phyloP scores from a whole-genome alignment of 1,284 basidiomycete genomes.

The Melampsora abietis-canadensis region DNA sequence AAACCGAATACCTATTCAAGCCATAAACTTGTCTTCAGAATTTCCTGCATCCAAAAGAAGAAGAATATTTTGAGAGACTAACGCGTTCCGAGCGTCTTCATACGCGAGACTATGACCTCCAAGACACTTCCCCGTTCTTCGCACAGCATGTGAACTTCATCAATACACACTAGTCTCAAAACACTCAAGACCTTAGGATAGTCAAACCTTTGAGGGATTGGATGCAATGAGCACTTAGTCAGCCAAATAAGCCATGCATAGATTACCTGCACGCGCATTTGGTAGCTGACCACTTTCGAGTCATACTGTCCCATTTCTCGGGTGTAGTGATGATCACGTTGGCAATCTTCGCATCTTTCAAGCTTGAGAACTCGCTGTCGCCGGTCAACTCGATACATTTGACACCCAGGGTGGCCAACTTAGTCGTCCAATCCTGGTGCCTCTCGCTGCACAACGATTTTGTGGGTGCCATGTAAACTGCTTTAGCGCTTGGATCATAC shows the following conservation, averaged over 20 bases:
- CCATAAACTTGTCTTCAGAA: neutral
- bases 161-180: conserved; percentile 63
- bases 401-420: conserved; percentile 70
- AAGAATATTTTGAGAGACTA: conserved; percentile 5
- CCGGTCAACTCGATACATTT: conserved; percentile 89
- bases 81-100: conserved; percentile 66
- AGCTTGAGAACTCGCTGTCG: conserved; percentile 68
- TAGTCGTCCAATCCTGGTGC: conserved; percentile 73
- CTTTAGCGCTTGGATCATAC: conserved; percentile 60
- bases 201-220: conserved; percentile 44
- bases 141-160: conserved; percentile 90
- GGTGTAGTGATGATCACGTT: conserved; percentile 69
- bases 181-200: conserved; percentile 47
- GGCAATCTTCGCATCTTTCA: conserved; percentile 69
- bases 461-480: conserved; percentile 90
- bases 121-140: conserved; percentile 84
- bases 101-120: conserved; percentile 88
- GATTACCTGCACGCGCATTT: conserved; percentile 60
- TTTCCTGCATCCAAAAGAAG: neutral
- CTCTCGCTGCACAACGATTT: conserved; percentile 80
- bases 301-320: conserved; percentile 91
- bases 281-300: conserved; percentile 66
- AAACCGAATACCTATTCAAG: conserved; percentile 65
- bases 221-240: neutral
- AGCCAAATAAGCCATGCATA: neutral